Percentiles rank a stretch among this genome's conserved stretches.
phyloP scores from a whole-genome alignment of 139 green algal species.

The Pycnococcus provasolii region DNA sequence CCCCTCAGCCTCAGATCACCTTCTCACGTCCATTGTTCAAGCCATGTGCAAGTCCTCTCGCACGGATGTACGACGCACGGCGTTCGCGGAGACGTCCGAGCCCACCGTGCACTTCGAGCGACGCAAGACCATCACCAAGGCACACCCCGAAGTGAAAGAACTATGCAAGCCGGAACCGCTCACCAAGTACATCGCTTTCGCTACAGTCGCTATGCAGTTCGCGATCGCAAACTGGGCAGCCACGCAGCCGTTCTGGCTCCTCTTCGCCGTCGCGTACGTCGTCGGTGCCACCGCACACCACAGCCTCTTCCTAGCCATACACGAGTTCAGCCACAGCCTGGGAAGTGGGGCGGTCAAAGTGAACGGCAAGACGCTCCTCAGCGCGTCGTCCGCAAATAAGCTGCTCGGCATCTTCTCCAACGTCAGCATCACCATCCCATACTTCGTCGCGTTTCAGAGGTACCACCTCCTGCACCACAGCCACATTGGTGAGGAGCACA shows the following conservation, averaged over 20 bases:
- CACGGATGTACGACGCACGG: too few relatives aligned
- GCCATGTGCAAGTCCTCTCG: too few relatives aligned
- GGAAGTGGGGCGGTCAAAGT: constrained; percentile 34
- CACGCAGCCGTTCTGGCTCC: constrained; percentile 34
- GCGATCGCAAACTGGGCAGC: constrained; percentile 40
- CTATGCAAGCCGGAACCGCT: constrained; percentile 52
- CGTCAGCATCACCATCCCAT: constrained; percentile 46
- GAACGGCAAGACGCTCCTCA: too few relatives aligned
- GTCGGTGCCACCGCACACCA: constrained; percentile 49
- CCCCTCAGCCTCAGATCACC: too few relatives aligned
- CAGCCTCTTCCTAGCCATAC: constrained; percentile 55
- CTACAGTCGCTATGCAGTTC: constrained; percentile 40
- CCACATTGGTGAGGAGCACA: constrained; percentile 46
- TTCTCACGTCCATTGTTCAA: too few relatives aligned
- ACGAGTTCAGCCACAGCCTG: constrained; percentile 60
- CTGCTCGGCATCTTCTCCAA: constrained; percentile 48
- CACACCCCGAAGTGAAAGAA: constrained; percentile 46
- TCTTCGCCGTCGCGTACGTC: constrained; percentile 36
- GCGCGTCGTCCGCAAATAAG: constrained; percentile 35
- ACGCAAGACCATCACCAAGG: constrained; percentile 42
- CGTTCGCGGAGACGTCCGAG: too few relatives aligned
- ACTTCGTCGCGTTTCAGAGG: constrained; percentile 50
- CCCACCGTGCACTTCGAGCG: not conserved
- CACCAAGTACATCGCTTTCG: constrained; percentile 40
- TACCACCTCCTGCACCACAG: constrained; percentile 68